Conservation (phyloP, 2,329 filamentous ascomycete genomes). For the Leptographium galeiforme region DNA sequence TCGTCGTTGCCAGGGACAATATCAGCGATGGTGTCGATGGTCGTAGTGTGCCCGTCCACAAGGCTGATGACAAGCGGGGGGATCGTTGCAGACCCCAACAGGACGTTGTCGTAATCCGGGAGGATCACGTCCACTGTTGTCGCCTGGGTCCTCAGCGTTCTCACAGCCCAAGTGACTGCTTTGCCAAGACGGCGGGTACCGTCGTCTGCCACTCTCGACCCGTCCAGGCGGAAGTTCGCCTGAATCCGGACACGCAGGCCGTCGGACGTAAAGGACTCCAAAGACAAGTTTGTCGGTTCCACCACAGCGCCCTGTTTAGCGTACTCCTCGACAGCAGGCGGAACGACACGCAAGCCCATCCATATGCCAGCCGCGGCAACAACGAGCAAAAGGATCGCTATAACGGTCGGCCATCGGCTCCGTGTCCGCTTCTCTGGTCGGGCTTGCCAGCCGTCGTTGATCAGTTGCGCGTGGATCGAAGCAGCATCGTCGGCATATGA, state of each 20-base stretch:
- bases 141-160: slow-evolving; percentile 58
- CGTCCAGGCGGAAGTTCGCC: slow-evolving; percentile 71
- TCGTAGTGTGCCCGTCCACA: slow-evolving; percentile 62
- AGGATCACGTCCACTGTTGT: slow-evolving; percentile 65
- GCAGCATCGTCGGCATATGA: slow-evolving; percentile 12
- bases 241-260: slow-evolving; percentile 71
- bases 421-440: slow-evolving; percentile 22
- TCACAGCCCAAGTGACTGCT: slow-evolving; percentile 67
- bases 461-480: slow-evolving; percentile 17
- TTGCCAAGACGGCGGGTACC: slow-evolving; percentile 63
- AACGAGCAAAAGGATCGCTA: slow-evolving; percentile 57
- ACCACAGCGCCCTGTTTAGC: slow-evolving; percentile 71
- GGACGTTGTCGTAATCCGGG: slow-evolving; percentile 65
- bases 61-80: slow-evolving; percentile 67
- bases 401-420: slow-evolving; percentile 62
- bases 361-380: slow-evolving; percentile 54
- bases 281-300: slow-evolving; percentile 68
- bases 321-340: slow-evolving; percentile 67
- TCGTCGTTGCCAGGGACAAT: slow-evolving; percentile 64
- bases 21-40: slow-evolving; percentile 67
- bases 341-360: slow-evolving; percentile 65
- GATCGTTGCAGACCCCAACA: slow-evolving; percentile 64
- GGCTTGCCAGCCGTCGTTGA: slow-evolving; percentile 5
- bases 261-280: slow-evolving; percentile 68
- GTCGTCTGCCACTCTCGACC: slow-evolving; percentile 56